Evolutionary conservation across 148 eudicot species (phyloP).

Genomic region (Drosera capensis): DNA sequence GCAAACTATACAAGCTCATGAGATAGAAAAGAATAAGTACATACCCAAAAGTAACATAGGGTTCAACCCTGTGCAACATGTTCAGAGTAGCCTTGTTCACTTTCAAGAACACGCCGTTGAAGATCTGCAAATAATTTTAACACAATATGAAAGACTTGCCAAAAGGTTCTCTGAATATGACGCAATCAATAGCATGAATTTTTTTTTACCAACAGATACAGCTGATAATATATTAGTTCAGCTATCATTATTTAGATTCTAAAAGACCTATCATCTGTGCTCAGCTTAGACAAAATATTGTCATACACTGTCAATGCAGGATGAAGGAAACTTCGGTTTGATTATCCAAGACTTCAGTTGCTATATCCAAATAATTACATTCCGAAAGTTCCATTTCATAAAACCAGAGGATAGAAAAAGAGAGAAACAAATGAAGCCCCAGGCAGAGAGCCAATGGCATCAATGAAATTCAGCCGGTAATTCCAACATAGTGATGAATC

Average conservation of each 20-base stretch:
- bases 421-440: not conserved
- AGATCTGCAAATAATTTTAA: constrained; percentile 31
- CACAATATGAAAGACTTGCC: not conserved
- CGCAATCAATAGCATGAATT: too few species aligned
- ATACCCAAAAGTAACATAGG: constrained; percentile 79
- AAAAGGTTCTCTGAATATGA: too few species aligned
- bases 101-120: constrained; percentile 75
- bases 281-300: too few species aligned
- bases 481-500: not conserved
- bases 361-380: not conserved
- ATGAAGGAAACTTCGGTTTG: too few species aligned
- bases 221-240: too few species aligned
- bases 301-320: too few species aligned
- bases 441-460: not conserved
- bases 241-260: too few species aligned
- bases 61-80: constrained; percentile 85
- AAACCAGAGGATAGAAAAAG: not conserved
- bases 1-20: too few species aligned
- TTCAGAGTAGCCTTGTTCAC: constrained; percentile 74
- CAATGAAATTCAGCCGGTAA: not conserved
- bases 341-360: not conserved
- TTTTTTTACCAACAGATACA: too few species aligned
- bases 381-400: not conserved
- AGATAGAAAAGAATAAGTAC: not conserved
- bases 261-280: too few species aligned